These are phyloP conservation scores for Aspergillus tanneri DNA, from an alignment of 2,329 filamentous ascomycete genomes.

Conservation along the genomic window DNA sequence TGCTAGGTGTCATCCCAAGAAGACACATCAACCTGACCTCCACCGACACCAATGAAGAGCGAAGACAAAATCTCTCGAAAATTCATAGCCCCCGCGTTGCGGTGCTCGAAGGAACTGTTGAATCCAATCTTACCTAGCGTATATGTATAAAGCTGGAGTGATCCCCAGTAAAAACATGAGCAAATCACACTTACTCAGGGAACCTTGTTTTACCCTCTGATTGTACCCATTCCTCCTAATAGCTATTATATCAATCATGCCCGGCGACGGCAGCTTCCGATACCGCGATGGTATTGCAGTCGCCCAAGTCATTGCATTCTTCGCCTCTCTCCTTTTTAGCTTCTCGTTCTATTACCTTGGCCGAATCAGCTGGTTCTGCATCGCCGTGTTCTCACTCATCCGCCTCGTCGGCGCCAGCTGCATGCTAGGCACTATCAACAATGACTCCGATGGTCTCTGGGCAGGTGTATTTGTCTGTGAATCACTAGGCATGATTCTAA, in stretches of 20 bases:
- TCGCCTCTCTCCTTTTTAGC: conserved; percentile 6
- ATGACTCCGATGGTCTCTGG: conserved; percentile 14
- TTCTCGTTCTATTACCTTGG: conserved; percentile 9
- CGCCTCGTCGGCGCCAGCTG: conserved; percentile 16
- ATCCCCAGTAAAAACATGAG: too few relatives aligned
- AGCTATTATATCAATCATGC: too few relatives aligned
- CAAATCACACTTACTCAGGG: too few relatives aligned
- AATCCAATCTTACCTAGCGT: background rate
- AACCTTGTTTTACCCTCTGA: too few relatives aligned
- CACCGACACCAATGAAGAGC: background rate
- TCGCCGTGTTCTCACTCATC: conserved; percentile 13
- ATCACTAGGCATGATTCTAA: conserved; percentile 18
- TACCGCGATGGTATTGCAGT: conserved; percentile 17
- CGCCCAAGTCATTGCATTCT: conserved; percentile 13
- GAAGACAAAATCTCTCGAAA: background rate
- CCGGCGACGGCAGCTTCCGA: conserved; percentile 7
- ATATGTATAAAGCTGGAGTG: too few relatives aligned
- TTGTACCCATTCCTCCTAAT: too few relatives aligned
- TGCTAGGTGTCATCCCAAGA: background rate
- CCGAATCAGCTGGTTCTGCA: conserved; percentile 20
- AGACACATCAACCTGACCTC: background rate
- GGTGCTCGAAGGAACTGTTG: background rate
- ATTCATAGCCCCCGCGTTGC: background rate
- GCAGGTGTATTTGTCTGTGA: conserved; percentile 20
- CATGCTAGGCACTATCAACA: conserved; percentile 16